These are phyloP conservation scores for Tetracentron sinense DNA, from an alignment of 164 flowering plant genomes.

Conservation along the genomic window DNA sequence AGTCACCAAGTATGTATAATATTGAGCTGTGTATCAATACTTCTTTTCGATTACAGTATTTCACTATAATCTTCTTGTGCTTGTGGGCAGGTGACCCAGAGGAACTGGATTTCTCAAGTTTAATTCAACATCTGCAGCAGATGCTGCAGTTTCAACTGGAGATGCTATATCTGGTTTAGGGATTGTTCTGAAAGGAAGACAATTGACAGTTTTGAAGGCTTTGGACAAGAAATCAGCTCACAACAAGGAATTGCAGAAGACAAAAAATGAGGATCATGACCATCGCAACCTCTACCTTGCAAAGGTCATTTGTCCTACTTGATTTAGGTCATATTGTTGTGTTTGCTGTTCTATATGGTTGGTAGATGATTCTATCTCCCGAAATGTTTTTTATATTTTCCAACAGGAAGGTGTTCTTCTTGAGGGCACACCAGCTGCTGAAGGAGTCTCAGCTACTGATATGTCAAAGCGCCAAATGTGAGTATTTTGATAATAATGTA, in stretches of 20 bases:
- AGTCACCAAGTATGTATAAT: conserved; percentile 63
- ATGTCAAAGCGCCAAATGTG: conserved; percentile 78
- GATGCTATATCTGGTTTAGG: conserved; percentile 54
- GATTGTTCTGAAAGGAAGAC: conserved; percentile 72
- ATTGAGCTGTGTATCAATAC: not conserved
- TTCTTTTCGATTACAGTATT: not conserved
- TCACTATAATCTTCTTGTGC: conserved; percentile 11
- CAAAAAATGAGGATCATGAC: conserved; percentile 53
- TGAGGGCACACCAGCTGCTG: conserved; percentile 92
- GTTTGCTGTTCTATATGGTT: not conserved
- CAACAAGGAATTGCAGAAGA: conserved; percentile 56
- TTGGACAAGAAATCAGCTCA: conserved; percentile 85
- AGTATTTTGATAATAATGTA: conserved; percentile 24
- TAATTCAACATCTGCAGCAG: conserved; percentile 50
- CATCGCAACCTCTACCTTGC: conserved; percentile 87
- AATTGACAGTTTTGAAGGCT: conserved; percentile 70
- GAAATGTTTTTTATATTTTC: conserved; percentile 3
- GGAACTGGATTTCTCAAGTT: conserved; percentile 96
- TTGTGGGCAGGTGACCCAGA: conserved; percentile 69
- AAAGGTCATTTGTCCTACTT: conserved; percentile 39
- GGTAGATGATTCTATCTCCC: no score
- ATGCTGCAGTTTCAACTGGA: conserved; percentile 71
- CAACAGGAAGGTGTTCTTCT: conserved; percentile 82
- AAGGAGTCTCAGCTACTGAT: conserved; percentile 84
- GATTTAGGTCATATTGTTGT: not conserved